phyloP scores from a whole-genome alignment of 768 basidiomycete genomes.

The Psilocybe azurescens region DNA sequence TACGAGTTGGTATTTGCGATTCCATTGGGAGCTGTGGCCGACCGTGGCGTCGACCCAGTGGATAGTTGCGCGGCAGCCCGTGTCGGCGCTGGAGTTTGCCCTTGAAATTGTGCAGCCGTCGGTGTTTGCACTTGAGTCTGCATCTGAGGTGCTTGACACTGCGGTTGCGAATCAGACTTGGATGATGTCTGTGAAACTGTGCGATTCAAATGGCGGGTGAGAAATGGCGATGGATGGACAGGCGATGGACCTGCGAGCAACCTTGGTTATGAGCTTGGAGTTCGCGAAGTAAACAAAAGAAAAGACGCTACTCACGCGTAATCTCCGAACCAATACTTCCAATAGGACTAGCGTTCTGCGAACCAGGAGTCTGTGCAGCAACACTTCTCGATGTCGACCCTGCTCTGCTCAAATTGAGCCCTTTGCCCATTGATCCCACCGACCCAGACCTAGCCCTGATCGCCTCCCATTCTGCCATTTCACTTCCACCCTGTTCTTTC shows the following conservation, averaged over 20 bases:
- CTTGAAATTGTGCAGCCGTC: background rate
- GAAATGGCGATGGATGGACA: slow-evolving; percentile 54
- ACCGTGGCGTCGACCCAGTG: background rate
- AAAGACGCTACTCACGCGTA: slow-evolving; percentile 44
- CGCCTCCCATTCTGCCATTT: slow-evolving; percentile 21
- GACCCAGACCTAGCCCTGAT: slow-evolving; percentile 20
- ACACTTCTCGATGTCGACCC: slow-evolving; percentile 22
- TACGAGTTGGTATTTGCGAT: background rate
- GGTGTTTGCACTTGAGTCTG: slow-evolving; percentile 4
- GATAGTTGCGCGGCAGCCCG: slow-evolving; percentile 5
- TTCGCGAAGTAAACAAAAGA: background rate
- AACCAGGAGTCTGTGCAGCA: background rate
- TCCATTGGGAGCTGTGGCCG: background rate
- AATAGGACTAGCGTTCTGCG: slow-evolving; percentile 30
- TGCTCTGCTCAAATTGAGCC: slow-evolving; percentile 20
- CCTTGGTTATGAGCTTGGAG: background rate
- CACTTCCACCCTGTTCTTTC: slow-evolving; percentile 10
- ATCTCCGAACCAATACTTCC: slow-evolving; percentile 45
- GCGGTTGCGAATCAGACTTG: slow-evolving; percentile 46
- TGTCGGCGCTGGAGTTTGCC: slow-evolving; percentile 14
- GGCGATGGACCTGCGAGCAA: slow-evolving; percentile 50
- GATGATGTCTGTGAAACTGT: slow-evolving; percentile 70
- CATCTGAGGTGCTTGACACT: slow-evolving; percentile 11
- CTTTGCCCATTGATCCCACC: slow-evolving; percentile 15
- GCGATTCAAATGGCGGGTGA: slow-evolving; percentile 68